These are phyloP conservation scores for Acidiella bohemica DNA, from an alignment of 495 filamentous ascomycete genomes.

Conservation along the genomic window DNA sequence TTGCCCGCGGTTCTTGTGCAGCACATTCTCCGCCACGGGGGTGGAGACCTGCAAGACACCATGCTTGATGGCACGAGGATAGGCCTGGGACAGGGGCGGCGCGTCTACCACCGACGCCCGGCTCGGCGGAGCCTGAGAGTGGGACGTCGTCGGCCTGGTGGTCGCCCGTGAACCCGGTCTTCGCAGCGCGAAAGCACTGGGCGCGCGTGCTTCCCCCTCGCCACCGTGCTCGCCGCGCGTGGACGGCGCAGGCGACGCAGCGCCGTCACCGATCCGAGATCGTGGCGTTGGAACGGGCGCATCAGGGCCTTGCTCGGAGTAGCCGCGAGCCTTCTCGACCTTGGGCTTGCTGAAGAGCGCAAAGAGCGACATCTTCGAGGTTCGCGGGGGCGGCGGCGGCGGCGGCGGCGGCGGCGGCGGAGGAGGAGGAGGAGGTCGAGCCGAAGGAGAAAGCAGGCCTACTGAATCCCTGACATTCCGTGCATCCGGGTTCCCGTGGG, in stretches of 20 bases:
- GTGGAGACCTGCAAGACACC: slow-evolving; percentile 37
- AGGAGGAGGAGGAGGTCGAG: too few relatives aligned
- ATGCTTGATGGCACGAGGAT: slow-evolving; percentile 63
- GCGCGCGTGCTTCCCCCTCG: too few relatives aligned
- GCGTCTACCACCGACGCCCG: slow-evolving; percentile 44
- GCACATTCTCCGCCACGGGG: slow-evolving; percentile 44
- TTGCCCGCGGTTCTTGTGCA: slow-evolving; percentile 44
- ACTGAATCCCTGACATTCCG: too few relatives aligned
- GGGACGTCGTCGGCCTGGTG: background rate
- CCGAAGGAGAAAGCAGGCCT: too few relatives aligned
- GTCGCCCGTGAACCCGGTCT: slow-evolving; percentile 2
- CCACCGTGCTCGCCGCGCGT: too few relatives aligned
- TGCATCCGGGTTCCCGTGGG: too few relatives aligned
- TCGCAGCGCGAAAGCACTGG: slow-evolving; percentile 5
- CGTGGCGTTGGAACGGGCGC: slow-evolving; percentile 6
- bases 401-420: too few relatives aligned
- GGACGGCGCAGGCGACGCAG: too few relatives aligned
- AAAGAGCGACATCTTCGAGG: slow-evolving; percentile 32
- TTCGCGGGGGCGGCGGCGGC: slow-evolving; percentile 11
- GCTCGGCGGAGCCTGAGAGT: background rate
- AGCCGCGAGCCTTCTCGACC: slow-evolving; percentile 29
- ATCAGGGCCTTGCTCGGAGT: slow-evolving; percentile 26
- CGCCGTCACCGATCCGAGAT: too few relatives aligned
- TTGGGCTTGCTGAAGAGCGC: slow-evolving; percentile 31
- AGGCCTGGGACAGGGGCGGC: slow-evolving; percentile 81